A percentile compares a stretch with the other conserved stretches of the same genome.
Conservation (phyloP, 2,329 filamentous ascomycete genomes). For the Arthroderma uncinatum region DNA sequence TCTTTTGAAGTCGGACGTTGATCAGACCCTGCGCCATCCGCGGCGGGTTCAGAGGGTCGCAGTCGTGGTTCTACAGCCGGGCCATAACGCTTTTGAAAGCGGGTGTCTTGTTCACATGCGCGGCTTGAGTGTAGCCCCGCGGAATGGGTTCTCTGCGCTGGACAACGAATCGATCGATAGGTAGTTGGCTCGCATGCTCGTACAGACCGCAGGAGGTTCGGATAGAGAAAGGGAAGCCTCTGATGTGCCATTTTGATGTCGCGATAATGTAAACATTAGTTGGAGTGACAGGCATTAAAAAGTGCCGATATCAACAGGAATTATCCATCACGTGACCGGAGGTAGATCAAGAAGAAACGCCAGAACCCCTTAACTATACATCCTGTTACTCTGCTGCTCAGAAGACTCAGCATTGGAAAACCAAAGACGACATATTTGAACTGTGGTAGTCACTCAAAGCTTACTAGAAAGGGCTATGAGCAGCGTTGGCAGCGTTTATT, state of each 20-base stretch:
- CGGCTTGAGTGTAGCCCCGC: conserved; percentile 30
- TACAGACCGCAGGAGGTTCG: conserved; percentile 51
- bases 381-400: no score
- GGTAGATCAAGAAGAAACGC: background rate
- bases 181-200: conserved; percentile 39
- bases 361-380: no score
- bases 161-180: conserved; percentile 34
- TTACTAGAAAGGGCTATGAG: no score
- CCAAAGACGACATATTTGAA: no score
- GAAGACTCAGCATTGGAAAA: no score
- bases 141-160: conserved; percentile 15
- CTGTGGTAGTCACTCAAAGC: no score
- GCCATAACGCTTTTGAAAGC: conserved; percentile 37
- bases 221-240: conserved; percentile 58
- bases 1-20: conserved; percentile 8
- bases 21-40: conserved; percentile 15
- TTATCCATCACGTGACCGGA: background rate
- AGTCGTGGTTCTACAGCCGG: conserved; percentile 34
- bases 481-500: no score
- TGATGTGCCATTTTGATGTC: conserved; percentile 45
- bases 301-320: background rate
- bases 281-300: background rate
- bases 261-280: background rate
- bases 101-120: conserved; percentile 26
- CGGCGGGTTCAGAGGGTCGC: conserved; percentile 28